Conservation (phyloP, 768 basidiomycete genomes). For the Tulasnella sp. region DNA sequence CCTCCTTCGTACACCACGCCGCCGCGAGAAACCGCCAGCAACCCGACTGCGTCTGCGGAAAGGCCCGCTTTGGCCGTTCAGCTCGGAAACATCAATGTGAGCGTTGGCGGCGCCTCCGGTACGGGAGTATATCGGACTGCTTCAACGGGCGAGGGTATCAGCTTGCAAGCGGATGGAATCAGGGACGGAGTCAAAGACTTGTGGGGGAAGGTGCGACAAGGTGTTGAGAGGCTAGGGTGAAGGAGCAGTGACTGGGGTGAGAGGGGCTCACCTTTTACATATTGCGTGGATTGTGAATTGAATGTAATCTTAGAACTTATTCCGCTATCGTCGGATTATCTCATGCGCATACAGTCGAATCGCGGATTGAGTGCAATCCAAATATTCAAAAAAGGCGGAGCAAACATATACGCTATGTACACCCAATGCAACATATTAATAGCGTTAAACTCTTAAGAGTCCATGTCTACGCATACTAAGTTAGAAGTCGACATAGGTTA, state of each 20-base stretch:
- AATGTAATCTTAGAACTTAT: not conserved
- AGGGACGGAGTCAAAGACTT: constrained; percentile 83
- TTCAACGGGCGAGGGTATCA: constrained; percentile 52
- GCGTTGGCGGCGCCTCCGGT: constrained; percentile 80
- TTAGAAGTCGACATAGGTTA: not conserved
- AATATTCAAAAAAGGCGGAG: not conserved
- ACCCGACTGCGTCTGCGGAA: constrained; percentile 35
- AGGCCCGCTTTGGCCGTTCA: constrained; percentile 80
- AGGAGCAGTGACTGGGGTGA: not conserved
- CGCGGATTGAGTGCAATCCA: not conserved
- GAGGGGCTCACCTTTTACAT: not conserved
- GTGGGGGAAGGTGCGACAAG: constrained; percentile 84
- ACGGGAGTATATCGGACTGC: constrained; percentile 82
- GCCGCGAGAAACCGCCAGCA: constrained; percentile 52
- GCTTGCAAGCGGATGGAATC: constrained; percentile 81
- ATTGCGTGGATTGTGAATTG: not conserved
- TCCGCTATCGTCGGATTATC: not conserved
- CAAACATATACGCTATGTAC: not conserved
- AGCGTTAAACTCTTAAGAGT: not conserved
- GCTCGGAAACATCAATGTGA: constrained; percentile 87
- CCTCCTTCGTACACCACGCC: constrained; percentile 62
- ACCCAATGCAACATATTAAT: not conserved
- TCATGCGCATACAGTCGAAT: not conserved
- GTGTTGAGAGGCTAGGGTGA: constrained; percentile 43
- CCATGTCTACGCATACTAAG: not conserved